Evolutionary conservation across 305 asterid genomes (phyloP).

Genomic region (Withania somnifera): DNA sequence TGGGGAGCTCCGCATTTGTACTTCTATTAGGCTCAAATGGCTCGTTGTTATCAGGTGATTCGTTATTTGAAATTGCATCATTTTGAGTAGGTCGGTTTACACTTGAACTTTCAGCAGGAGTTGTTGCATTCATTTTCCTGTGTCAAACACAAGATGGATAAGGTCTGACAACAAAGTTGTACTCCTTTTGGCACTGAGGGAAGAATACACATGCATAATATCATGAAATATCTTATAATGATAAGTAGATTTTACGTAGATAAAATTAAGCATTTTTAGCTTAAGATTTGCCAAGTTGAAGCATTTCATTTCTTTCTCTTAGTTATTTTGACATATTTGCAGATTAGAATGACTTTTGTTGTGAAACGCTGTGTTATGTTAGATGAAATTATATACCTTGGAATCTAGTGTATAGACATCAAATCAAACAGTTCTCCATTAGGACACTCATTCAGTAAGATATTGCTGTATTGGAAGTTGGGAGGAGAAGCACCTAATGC

Average conservation of each 20-base stretch:
- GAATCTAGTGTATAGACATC: not conserved
- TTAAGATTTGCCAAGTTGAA: not conserved
- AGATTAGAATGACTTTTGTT: not conserved
- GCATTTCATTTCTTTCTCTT: not conserved
- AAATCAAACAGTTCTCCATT: not conserved
- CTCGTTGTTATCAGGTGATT: slow-evolving; percentile 3
- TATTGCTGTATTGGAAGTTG: not conserved
- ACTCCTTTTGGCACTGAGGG: not conserved
- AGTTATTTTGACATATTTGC: not conserved
- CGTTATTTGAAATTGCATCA: not conserved
- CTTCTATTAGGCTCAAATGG: slow-evolving; percentile 18
- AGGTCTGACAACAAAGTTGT: not conserved
- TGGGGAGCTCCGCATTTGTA: slow-evolving; percentile 28
- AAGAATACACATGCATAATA: not conserved
- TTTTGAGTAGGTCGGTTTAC: not conserved
- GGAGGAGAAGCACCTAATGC: not conserved
- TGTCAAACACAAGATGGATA: not conserved
- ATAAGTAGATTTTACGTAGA: not conserved
- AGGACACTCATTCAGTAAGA: not conserved
- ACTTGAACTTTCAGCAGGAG: not conserved
- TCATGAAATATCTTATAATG: not conserved
- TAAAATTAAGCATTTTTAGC: not conserved
- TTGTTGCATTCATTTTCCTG: slow-evolving; percentile 4
- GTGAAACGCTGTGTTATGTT: not conserved
- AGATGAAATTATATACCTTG: not conserved